Percentiles rank a stretch among this genome's conserved stretches.
Evolutionary conservation across 768 basidiomycete species (phyloP).

Genomic region (Arthromyces matolae): DNA sequence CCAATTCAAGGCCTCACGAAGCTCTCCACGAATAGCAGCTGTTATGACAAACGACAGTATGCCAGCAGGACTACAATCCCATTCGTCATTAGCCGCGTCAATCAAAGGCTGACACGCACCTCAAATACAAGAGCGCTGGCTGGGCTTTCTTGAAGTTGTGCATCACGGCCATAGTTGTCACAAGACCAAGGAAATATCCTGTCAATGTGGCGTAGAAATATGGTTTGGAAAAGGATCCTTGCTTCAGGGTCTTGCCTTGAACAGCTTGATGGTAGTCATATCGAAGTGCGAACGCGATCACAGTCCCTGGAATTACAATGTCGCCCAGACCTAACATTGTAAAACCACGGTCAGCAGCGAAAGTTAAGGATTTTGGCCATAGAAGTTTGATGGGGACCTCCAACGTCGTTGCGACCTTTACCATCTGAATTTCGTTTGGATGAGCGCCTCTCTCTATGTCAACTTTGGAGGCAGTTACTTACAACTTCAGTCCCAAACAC

Average conservation of each 20-base stretch:
- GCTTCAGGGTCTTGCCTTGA: slow-evolving; percentile 21
- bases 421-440: slow-evolving; percentile 57
- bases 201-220: slow-evolving; percentile 71
- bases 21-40: slow-evolving; percentile 61
- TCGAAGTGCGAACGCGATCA: slow-evolving; percentile 82
- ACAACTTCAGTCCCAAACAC: slow-evolving; percentile 88
- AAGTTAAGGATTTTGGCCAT: slow-evolving; percentile 66
- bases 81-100: not conserved
- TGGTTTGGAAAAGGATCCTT: slow-evolving; percentile 51
- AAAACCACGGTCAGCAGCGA: slow-evolving; percentile 54
- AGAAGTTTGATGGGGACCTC: slow-evolving; percentile 94
- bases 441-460: not conserved
- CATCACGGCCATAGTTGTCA: slow-evolving; percentile 82
- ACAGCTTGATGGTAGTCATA: slow-evolving; percentile 63
- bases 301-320: slow-evolving; percentile 61
- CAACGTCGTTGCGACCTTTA: slow-evolving; percentile 83
- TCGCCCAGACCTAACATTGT: slow-evolving; percentile 94
- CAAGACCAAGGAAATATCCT: slow-evolving; percentile 74
- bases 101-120: slow-evolving; percentile 38
- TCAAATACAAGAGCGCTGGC: slow-evolving; percentile 90
- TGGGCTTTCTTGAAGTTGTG: slow-evolving; percentile 74
- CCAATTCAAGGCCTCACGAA: slow-evolving; percentile 71
- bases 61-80: slow-evolving; percentile 64
- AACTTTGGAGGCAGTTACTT: slow-evolving; percentile 24
- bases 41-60: slow-evolving; percentile 64